Conservation (phyloP, 2,329 filamentous ascomycete species). For the Pyricularia grisea region DNA sequence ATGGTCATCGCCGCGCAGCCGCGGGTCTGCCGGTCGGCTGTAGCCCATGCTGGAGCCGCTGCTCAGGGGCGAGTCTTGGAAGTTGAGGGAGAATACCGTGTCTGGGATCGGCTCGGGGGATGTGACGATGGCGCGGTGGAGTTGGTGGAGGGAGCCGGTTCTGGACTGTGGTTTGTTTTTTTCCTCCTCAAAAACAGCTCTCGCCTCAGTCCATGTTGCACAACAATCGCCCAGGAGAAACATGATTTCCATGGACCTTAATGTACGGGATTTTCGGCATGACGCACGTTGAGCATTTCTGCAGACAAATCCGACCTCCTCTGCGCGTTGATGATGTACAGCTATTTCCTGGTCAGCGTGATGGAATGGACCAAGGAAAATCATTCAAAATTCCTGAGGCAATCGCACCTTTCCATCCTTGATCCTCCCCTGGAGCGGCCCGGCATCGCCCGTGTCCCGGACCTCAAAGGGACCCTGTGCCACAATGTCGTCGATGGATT, state of each 20-base stretch:
- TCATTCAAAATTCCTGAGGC: too few species aligned
- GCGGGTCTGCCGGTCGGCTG: conserved; percentile 32
- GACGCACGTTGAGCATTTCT: conserved; percentile 29
- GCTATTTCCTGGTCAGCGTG: conserved; percentile 14
- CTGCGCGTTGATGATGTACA: conserved; percentile 34
- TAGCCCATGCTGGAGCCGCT: conserved; percentile 34
- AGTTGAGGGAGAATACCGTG: conserved; percentile 41
- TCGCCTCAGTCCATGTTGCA: neutral
- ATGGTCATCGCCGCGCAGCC: conserved; percentile 9
- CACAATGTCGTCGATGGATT: conserved; percentile 34
- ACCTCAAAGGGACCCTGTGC: conserved; percentile 33
- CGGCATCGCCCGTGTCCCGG: conserved; percentile 23
- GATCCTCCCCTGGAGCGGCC: conserved; percentile 32
- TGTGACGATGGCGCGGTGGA: conserved; percentile 41
- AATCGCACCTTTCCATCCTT: conserved; percentile 27
- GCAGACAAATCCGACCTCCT: conserved; percentile 27
- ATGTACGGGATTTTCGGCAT: neutral
- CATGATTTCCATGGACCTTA: neutral
- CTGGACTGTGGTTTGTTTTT: conserved; percentile 25
- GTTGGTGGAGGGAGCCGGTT: conserved; percentile 40
- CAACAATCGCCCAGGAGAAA: neutral
- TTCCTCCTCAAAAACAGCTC: neutral
- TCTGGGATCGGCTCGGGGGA: conserved; percentile 37
- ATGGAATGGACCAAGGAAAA: neutral
- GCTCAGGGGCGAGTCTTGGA: conserved; percentile 34